Conservation (phyloP, 2,329 filamentous ascomycete genomes). For the Colletotrichum sp. region DNA sequence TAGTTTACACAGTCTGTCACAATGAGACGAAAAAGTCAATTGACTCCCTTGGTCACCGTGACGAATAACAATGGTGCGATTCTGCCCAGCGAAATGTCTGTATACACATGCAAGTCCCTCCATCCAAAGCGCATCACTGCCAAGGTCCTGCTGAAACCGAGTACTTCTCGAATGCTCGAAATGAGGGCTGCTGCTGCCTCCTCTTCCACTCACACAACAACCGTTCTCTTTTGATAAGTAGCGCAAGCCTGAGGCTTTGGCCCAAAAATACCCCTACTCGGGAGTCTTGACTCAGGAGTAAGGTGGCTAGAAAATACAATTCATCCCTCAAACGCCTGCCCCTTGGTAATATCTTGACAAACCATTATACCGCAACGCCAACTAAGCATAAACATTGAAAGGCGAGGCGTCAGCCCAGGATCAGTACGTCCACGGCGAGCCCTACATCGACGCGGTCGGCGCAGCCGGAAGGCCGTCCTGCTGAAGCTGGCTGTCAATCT, state of each 20-base stretch:
- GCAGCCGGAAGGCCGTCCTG: conserved; percentile 37
- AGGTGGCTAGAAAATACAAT: not conserved
- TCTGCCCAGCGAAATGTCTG: not conserved
- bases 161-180: not conserved
- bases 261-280: not conserved
- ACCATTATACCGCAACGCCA: conserved; percentile 20
- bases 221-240: conserved; percentile 11
- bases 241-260: not conserved
- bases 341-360: conserved; percentile 22
- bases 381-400: conserved; percentile 7
- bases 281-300: not conserved
- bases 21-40: not conserved
- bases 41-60: not conserved
- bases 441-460: conserved; percentile 34
- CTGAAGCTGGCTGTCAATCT: conserved; percentile 60
- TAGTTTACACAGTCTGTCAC: not conserved
- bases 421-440: not conserved
- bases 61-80: not conserved
- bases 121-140: not conserved
- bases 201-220: not conserved
- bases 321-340: conserved; percentile 17
- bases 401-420: conserved; percentile 1
- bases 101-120: not conserved
- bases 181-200: not conserved
- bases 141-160: not conserved